Conservation (phyloP, 495 filamentous ascomycete genomes). For the Aspergillus bridgeri region DNA sequence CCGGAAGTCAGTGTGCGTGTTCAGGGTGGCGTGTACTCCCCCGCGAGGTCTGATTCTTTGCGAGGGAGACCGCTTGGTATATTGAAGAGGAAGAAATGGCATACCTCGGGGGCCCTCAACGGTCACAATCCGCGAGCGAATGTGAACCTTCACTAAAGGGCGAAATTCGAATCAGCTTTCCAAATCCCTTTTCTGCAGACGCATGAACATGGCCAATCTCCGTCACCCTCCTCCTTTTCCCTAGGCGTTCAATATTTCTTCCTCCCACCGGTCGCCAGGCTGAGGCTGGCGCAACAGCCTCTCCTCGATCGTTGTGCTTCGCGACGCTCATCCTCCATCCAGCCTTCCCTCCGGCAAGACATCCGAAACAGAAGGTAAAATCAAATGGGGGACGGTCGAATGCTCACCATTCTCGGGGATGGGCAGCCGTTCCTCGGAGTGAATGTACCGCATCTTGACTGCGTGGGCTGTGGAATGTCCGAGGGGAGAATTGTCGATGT, state of each 20-base stretch:
- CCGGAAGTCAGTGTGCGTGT: slow-evolving; percentile 17
- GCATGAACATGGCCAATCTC: slow-evolving; percentile 6
- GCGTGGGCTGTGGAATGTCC: slow-evolving; percentile 45
- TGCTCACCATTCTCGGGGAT: slow-evolving; percentile 94
- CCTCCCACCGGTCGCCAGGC: neutral
- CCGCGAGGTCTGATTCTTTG: neutral
- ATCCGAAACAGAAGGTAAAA: slow-evolving; percentile 8
- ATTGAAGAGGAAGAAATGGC: slow-evolving; percentile 18
- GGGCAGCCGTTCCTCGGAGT: slow-evolving; percentile 87
- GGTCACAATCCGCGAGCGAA: slow-evolving; percentile 91
- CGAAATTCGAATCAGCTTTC: slow-evolving; percentile 30
- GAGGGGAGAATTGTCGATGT: slow-evolving; percentile 49
- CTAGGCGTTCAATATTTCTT: neutral
- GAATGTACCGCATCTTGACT: slow-evolving; percentile 95
- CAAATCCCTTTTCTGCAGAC: slow-evolving; percentile 6
- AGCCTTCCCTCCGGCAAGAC: slow-evolving; percentile 4
- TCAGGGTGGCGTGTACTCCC: neutral
- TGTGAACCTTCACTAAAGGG: slow-evolving; percentile 82
- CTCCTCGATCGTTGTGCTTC: neutral
- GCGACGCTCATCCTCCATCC: neutral
- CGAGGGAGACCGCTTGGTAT: neutral
- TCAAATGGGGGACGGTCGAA: slow-evolving; percentile 24
- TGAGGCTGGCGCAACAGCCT: slow-evolving; percentile 6
- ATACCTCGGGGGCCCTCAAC: slow-evolving; percentile 91
- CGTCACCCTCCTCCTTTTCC: neutral